Base-by-base conservation (phyloP, 306 rosid species). In the Phaseolus lunatus region DNA sequence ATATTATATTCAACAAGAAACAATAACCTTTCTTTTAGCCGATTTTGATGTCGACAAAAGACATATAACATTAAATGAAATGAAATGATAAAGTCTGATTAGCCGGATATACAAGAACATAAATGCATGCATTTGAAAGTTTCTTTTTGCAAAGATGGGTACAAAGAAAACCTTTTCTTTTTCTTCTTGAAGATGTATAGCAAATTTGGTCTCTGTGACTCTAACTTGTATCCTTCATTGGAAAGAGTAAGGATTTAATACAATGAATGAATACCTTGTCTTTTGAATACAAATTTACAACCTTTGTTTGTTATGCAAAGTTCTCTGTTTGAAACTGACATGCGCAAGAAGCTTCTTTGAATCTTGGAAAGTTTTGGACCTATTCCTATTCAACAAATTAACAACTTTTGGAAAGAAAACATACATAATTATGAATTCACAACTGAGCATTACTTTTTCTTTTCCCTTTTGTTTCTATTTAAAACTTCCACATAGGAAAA, bases 41-140 rank as follows among this genome's bases (percentile, higher is more conserved):
- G 75, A 76, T 81, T 81, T 77, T 64, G 70, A 78, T 74, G 77
- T 76, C 85, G 65, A 77, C 83, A 65, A 61, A 81, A 73, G 64
- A 61, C 64, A 50, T 77, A 50, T 77, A 1, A 18, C 83, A 72
- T 73, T 59, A 43, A 53, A 77, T 76, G 54, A 43, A 53, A 77
- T 76, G 54, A 76, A 65, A 79, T 63, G 47, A 70, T 44, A 77
- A 44, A 39, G 68, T 53, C 57, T 63, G 33, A 84, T 64, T 80
- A 37, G 33, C 31, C n/a, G 4, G 79, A 76, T 76, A 39, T 33
- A 19, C 33, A 49, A 5, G 7, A 23, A 33, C 79, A 80, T 64
- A 31, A 45, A 80, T 59, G 68, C 75, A 63, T 70, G 70, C 43
- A 31, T 35, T 63, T 39, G 35, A 52, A 74, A 50, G 72, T 75